Evolutionary conservation across 345 rosid species (phyloP).

Genomic region (Salix koriyanagi): DNA sequence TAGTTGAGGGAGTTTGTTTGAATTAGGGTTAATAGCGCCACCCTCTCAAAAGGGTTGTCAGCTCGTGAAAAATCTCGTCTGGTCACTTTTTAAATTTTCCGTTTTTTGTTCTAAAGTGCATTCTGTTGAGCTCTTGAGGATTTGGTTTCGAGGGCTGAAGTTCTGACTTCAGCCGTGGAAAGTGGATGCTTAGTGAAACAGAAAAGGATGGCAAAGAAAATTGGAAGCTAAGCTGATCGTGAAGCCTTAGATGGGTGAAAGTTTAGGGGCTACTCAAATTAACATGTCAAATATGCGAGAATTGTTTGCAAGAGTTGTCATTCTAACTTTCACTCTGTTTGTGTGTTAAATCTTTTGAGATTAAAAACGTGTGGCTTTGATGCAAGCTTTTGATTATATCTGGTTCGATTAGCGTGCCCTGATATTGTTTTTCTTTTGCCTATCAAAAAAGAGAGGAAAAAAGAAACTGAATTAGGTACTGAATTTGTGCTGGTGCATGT

Average conservation of each 20-base stretch:
- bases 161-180: not conserved
- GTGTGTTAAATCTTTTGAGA: not conserved
- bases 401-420: not conserved
- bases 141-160: not conserved
- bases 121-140: not conserved
- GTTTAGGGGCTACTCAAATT: not conserved
- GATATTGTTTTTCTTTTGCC: not conserved
- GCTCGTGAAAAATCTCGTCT: not conserved
- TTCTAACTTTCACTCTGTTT: not conserved
- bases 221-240: not conserved
- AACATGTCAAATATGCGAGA: not conserved
- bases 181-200: not conserved
- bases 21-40: constrained; percentile 19
- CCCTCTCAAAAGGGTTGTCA: not conserved
- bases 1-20: constrained; percentile 7
- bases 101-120: not conserved
- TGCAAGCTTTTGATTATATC: not conserved
- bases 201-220: not conserved
- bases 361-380: not conserved
- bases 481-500: not conserved
- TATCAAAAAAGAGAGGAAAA: not conserved
- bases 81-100: not conserved
- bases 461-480: not conserved
- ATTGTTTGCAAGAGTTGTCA: not conserved
- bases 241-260: not conserved